Evolutionary conservation across 768 basidiomycete species (phyloP), one percentile per base, ranked within the genome.

Genomic region (Suillus subaureus): DNA sequence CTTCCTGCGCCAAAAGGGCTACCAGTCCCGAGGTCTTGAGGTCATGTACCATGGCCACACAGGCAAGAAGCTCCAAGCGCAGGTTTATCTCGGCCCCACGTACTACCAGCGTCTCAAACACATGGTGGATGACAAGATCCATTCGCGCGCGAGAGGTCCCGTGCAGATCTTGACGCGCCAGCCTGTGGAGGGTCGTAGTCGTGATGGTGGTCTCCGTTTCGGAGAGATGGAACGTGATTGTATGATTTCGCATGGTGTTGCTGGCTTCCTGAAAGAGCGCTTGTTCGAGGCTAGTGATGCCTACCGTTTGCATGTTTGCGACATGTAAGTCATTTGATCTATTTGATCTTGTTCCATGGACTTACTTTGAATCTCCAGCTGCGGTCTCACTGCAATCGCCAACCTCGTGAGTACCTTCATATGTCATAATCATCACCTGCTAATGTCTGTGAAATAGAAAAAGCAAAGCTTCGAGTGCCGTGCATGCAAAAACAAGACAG

Each of bases 171-270:
- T 99, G 72, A 99, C 97, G 39, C 82, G 97, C 58, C 97, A 99
- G 74, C 97, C 97, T 15, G 97, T 99, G 18, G 97, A 99, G 76
- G 97, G 97, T 86, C 87, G 97, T 79, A 95, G 93, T 86, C 87
- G 97, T 80, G 97, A 99, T 74, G 97, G 97, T 83, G 97, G 97
- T 78, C 81, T 99, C 68, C 95, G 97, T 73, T 99, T 99, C 84
- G 97, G 97, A 84, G 97, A 99, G 85, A 99, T 99, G 97, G 97
- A 99, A 76, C 93, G 95, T 77, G 97, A 98, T 87, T 99, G 97
- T 77, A 99, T 99, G 97, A 97, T 99, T 67, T 97, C 97, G 28
- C 97, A 99, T 81, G 97, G 97, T 75, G 96, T 99, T 69, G 97
- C 97, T 55, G 94, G 88, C 2, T 99, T 99, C 88, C 79, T 99